A percentile compares a stretch with the other conserved stretches of the same genome.
phyloP scores from a whole-genome alignment of 1,139 yeast genomes.

The Geotrichum reessii region DNA sequence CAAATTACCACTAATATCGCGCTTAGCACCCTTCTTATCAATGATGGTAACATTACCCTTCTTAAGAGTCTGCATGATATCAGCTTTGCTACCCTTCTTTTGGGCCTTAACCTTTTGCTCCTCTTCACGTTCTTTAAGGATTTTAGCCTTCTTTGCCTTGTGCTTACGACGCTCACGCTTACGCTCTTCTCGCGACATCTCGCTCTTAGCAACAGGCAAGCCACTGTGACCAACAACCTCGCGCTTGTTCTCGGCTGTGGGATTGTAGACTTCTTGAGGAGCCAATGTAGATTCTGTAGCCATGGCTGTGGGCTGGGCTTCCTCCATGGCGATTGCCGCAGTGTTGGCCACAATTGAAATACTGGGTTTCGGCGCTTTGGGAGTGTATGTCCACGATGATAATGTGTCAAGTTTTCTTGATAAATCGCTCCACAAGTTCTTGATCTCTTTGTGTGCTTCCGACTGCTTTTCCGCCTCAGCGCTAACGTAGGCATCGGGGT shows the following conservation, averaged over 20 bases:
- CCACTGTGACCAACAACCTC: conserved; percentile 79
- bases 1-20: conserved; percentile 65
- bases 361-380: conserved; percentile 78
- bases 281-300: conserved; percentile 75
- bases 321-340: conserved; percentile 86
- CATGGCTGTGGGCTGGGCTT: conserved; percentile 86
- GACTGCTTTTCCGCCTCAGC: conserved; percentile 56
- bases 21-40: conserved; percentile 69
- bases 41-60: conserved; percentile 74
- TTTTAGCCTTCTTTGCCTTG: conserved; percentile 72
- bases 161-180: conserved; percentile 80
- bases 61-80: conserved; percentile 66
- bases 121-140: conserved; percentile 40
- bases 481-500: conserved; percentile 35
- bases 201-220: conserved; percentile 74
- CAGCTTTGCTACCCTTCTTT: conserved; percentile 55
- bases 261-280: conserved; percentile 88
- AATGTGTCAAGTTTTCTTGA: conserved; percentile 76
- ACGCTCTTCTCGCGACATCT: conserved; percentile 79
- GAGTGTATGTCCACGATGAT: conserved; percentile 88
- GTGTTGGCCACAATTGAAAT: conserved; percentile 76
- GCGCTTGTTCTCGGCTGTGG: conserved; percentile 44
- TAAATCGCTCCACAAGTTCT: conserved; percentile 56
- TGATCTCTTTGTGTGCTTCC: conserved; percentile 73
- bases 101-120: conserved; percentile 33